phyloP scores from a whole-genome alignment of 139 green algal genomes.

The Mychonastes homosphaera region DNA sequence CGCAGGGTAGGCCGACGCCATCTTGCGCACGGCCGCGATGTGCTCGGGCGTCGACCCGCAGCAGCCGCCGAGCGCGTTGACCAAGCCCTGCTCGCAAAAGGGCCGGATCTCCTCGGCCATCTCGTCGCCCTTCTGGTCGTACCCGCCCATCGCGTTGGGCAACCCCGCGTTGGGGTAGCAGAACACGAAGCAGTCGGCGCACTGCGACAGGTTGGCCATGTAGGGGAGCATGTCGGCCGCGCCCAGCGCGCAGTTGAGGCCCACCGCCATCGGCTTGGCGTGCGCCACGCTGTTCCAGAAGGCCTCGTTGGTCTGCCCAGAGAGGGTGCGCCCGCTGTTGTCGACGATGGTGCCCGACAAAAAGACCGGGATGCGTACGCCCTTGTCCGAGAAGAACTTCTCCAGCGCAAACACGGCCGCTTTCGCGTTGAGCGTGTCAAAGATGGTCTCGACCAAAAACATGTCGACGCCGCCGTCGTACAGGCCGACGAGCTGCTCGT shows the following conservation, averaged over 20 bases:
- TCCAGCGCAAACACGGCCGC: slow-evolving; percentile 90
- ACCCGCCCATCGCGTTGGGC: slow-evolving; percentile 97
- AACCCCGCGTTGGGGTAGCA: slow-evolving; percentile 97
- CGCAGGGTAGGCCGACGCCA: slow-evolving; percentile 53
- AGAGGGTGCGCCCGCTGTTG: slow-evolving; percentile 88
- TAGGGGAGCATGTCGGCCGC: slow-evolving; percentile 91
- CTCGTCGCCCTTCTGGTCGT: slow-evolving; percentile 88
- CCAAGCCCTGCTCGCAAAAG: slow-evolving; percentile 77
- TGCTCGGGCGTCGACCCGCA: slow-evolving; percentile 86
- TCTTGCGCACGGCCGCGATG: slow-evolving; percentile 70
- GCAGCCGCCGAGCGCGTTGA: slow-evolving; percentile 94
- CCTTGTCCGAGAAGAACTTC: slow-evolving; percentile 73
- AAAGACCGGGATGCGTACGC: slow-evolving; percentile 81
- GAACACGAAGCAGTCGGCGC: slow-evolving; percentile 90
- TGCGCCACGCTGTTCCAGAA: slow-evolving; percentile 95
- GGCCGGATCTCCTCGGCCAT: slow-evolving; percentile 91
- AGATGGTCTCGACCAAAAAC: slow-evolving; percentile 98
- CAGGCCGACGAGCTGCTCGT: slow-evolving; percentile 77
- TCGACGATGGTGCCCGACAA: slow-evolving; percentile 95
- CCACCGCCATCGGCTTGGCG: slow-evolving; percentile 83
- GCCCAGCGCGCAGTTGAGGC: slow-evolving; percentile 95
- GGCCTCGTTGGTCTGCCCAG: slow-evolving; percentile 95
- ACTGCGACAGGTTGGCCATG: slow-evolving; percentile 78
- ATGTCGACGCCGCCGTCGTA: slow-evolving; percentile 86
- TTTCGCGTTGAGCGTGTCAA: slow-evolving; percentile 97